A percentile compares a stretch with the other conserved stretches of the same genome.
Conservation (phyloP, 208 protist species). For the Acanthamoeba castellanii region DNA sequence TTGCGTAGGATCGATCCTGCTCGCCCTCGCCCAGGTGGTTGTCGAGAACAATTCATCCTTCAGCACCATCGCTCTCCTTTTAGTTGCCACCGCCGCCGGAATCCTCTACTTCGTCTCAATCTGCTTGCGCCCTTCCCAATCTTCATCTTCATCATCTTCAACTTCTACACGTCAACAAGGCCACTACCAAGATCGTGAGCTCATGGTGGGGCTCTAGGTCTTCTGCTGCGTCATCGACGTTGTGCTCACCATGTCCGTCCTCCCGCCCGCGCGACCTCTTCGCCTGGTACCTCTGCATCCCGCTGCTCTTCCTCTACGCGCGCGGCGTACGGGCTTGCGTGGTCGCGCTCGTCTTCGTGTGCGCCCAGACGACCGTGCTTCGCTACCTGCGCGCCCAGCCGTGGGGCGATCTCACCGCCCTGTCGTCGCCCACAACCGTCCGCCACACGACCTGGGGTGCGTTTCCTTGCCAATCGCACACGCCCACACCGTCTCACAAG, state of each 20-base stretch:
- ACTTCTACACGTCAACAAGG: not conserved
- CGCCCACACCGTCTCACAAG: no score
- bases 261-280: not conserved
- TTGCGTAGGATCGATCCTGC: not conserved
- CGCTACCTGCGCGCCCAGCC: not conserved
- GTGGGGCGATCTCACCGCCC: not conserved
- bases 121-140: not conserved
- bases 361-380: not conserved
- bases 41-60: not conserved
- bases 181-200: not conserved
- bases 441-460: not conserved
- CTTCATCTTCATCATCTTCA: not conserved
- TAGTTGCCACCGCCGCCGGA: not conserved
- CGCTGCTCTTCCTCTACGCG: conserved; percentile 9
- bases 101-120: not conserved
- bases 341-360: not conserved
- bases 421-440: not conserved
- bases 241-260: not conserved
- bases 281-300: not conserved
- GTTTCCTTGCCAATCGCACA: no score
- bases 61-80: not conserved
- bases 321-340: not conserved
- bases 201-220: not conserved
- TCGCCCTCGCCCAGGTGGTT: not conserved
- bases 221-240: not conserved